A percentile compares a stretch with the other conserved stretches of the same genome.
Evolutionary conservation across 1,139 yeast species (phyloP).

Genomic region (Yamadazyma diddensiae): DNA sequence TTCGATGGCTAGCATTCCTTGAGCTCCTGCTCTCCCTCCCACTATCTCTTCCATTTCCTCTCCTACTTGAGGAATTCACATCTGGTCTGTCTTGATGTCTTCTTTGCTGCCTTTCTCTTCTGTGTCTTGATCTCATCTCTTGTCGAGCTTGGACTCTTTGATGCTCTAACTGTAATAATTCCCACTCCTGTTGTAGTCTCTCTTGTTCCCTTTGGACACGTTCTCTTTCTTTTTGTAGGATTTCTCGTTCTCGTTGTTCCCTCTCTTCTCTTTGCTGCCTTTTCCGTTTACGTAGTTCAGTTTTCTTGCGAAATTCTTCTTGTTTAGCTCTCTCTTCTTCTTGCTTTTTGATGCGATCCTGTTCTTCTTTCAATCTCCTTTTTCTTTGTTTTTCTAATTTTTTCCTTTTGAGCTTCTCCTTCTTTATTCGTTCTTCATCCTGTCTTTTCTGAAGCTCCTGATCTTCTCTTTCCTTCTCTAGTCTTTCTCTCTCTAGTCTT

Average conservation of each 20-base stretch:
- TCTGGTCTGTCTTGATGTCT: neutral
- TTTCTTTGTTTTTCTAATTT: neutral
- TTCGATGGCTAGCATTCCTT: too few relatives aligned
- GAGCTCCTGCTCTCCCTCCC: too few relatives aligned
- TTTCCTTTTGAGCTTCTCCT: slow-evolving; percentile 1
- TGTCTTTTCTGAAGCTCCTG: neutral
- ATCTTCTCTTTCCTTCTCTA: slow-evolving; percentile 1
- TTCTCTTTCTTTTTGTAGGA: slow-evolving; percentile 5
- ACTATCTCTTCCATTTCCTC: slow-evolving; percentile 2
- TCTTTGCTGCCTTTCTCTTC: neutral
- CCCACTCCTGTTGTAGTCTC: slow-evolving; percentile 5
- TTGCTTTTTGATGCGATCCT: slow-evolving; percentile 3
- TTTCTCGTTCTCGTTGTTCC: slow-evolving; percentile 1
- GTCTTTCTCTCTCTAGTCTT: slow-evolving; percentile 3
- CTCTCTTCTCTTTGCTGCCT: slow-evolving; percentile 5
- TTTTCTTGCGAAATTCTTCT: slow-evolving; percentile 1
- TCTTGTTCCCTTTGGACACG: slow-evolving; percentile 3
- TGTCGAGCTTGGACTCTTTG: neutral
- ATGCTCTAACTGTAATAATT: neutral
- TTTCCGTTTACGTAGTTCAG: slow-evolving; percentile 2
- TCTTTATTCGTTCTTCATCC: neutral
- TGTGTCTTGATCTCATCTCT: neutral
- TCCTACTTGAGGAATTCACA: slow-evolving; percentile 3
- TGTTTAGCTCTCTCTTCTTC: slow-evolving; percentile 4
- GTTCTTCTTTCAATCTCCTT: slow-evolving; percentile 1